Evolutionary conservation across 345 rosid genomes (phyloP), one percentile per base, ranked within the genome.

Genomic region (Eucalyptus pumila): DNA sequence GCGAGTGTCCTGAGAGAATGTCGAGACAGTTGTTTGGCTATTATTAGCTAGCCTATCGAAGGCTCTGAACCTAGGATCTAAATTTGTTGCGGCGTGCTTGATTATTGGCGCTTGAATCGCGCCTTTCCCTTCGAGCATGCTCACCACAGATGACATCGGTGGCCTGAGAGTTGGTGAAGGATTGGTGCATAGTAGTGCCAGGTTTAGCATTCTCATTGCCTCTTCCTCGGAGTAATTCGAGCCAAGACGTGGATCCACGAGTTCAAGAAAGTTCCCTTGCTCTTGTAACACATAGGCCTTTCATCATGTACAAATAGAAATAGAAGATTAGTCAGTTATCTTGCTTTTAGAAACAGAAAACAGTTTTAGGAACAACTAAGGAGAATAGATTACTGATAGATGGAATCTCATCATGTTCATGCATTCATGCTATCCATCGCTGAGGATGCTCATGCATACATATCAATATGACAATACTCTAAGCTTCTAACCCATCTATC

Each of bases 281-380:
- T 96, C 99, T 95, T 96, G 98, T 91, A 93, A 93, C 32, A 96
- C 99, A 87, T 94, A 96, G 44, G 99, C 99, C 99, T 95, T 49
- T 54, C 86, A 67, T 87, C 50, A 65, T 26, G 62, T 37, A 30
- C 58, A 80, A 54, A 30, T 26, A 83, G 27, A 69, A 49, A 50
- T 56, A 67, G 47, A 88, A 88, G 14, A 32, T 44, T 80, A 76
- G 45, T 32, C 30, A 21, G 54, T n/a, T 19, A 72, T 72, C 50
- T 30, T 58, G 80, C 44, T 87, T 56, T 24, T n/a, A 50, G 47
- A 26, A 40, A 40, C 65, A 11, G 67, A 21, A 13, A 27, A 47
- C 56, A 23, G 37, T 30, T 3, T 17, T n/a, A 86, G 40, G 87
- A 85, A 47, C 12, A 27, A 85, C 6, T 45, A 3, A 85, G 86